Base-by-base conservation (phyloP, 1,139 yeast genomes). In the Taiozyma onychis region DNA sequence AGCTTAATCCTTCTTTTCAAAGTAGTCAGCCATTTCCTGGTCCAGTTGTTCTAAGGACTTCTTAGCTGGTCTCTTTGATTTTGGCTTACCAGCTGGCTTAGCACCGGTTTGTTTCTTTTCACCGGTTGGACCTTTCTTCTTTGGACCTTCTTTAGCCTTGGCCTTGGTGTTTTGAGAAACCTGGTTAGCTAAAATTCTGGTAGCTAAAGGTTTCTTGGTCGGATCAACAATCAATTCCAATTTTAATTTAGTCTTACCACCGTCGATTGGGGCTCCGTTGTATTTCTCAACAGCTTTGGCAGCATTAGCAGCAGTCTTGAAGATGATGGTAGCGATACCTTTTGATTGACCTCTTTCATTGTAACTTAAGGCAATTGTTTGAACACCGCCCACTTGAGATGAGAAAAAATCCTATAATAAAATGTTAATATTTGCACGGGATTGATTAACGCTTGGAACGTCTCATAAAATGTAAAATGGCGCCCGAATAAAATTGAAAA, bases 201-300 rank as follows among this genome's bases (percentile, higher is more conserved):
- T 72, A 52, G 88, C 76, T 61, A 87, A 79, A 42, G 97, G 88
- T 72, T 78, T 85, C 68, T 80, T 80, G 61, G 83, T 74, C 58
- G 97, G 96, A 66, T 91, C 97, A 65, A 90, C 77, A 59, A 93
- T 81, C 65, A 93, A 76, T 70, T 90, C 97, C 63, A 93, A 80
- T 70, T 79, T 85, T 75, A 93, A 80, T 66, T 78, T 85, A 59
- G 80, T 72, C 54, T 85, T 79, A 53, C 97, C 97, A 48, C 85
- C 85, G 66, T 93, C 99, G 62, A 93, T 88, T 62, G 97, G 90
- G 41, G 96, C 95, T 62, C 95, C 95, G 68, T 93, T 88, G 74
- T 86, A 93, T 65, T 83, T 83, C 63, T 83, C 82, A 63, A 88
- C 89, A 44, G 97, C 97, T 60, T 71, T 74, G 55, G 74, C 71